Evolutionary conservation across 2,329 filamentous ascomycete genomes (phyloP).

Genomic region (Fusarium fujikuroi): DNA sequence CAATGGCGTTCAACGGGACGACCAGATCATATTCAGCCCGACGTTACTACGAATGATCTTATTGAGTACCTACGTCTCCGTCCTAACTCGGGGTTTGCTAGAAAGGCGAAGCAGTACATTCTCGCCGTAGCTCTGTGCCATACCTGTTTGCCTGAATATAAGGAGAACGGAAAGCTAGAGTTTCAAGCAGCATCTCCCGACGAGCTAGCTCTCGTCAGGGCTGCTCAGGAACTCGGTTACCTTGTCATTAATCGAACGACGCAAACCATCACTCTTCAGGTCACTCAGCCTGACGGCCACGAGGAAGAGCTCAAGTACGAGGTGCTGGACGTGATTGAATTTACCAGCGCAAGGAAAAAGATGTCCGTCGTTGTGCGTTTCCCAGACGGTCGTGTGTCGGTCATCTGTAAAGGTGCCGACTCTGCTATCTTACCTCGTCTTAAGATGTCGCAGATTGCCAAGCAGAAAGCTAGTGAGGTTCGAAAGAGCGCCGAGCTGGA

Average conservation of each 20-base stretch:
- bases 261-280: slow-evolving; percentile 69
- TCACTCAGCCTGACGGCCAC: slow-evolving; percentile 52
- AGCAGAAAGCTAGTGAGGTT: slow-evolving; percentile 75
- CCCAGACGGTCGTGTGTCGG: slow-evolving; percentile 81
- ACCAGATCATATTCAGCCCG: slow-evolving; percentile 63
- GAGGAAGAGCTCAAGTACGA: slow-evolving; percentile 74
- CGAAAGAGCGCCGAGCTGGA: slow-evolving; percentile 71
- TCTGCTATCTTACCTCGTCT: slow-evolving; percentile 83
- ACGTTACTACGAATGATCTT: slow-evolving; percentile 76
- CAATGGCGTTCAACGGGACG: slow-evolving; percentile 62
- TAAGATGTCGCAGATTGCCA: slow-evolving; percentile 76
- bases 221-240: slow-evolving; percentile 87
- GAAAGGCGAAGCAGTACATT: slow-evolving; percentile 83
- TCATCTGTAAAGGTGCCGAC: slow-evolving; percentile 93
- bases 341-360: slow-evolving; percentile 86
- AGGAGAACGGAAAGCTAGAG: slow-evolving; percentile 71
- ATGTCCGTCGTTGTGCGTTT: slow-evolving; percentile 93
- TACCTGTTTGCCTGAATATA: slow-evolving; percentile 85
- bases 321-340: slow-evolving; percentile 88
- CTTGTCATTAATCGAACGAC: slow-evolving; percentile 79
- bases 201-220: slow-evolving; percentile 85
- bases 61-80: slow-evolving; percentile 80
- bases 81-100: slow-evolving; percentile 80
- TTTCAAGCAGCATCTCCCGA: slow-evolving; percentile 93
- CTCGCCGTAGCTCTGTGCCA: slow-evolving; percentile 89